These are phyloP conservation scores for Penicillium sp. DNA, from an alignment of 2,329 filamentous ascomycete species.

Conservation along the genomic window DNA sequence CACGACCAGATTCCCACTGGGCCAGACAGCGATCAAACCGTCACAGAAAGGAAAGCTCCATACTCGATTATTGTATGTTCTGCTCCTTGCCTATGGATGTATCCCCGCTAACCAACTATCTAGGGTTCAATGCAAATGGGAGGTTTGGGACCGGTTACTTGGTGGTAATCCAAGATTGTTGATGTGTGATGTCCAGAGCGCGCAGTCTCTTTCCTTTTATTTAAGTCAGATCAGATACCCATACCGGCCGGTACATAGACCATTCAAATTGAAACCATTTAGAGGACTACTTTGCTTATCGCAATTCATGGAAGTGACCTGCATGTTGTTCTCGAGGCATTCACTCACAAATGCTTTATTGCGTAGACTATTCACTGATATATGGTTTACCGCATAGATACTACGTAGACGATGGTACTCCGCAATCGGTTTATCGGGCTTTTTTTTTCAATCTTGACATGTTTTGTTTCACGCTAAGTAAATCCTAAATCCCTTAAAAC, in stretches of 20 bases:
- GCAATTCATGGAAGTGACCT: background rate
- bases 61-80: slow-evolving; percentile 47
- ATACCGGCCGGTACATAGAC: slow-evolving; percentile 12
- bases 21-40: slow-evolving; percentile 62
- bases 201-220: slow-evolving; percentile 13
- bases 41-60: slow-evolving; percentile 59
- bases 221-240: slow-evolving; percentile 25
- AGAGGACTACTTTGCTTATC: background rate
- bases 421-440: too few relatives aligned
- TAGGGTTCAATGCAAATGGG: slow-evolving; percentile 51
- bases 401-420: background rate
- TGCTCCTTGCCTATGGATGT: slow-evolving; percentile 10
- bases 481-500: background rate
- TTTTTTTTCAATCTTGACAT: too few relatives aligned
- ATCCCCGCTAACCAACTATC: background rate
- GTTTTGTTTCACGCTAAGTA: too few relatives aligned
- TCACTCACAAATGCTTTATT: too few relatives aligned
- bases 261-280: slow-evolving; percentile 16
- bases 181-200: background rate
- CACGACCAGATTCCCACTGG: slow-evolving; percentile 79
- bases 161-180: slow-evolving; percentile 40
- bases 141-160: slow-evolving; percentile 46
- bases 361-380: too few relatives aligned
- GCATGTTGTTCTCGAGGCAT: too few relatives aligned
- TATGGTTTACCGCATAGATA: too few relatives aligned